Base-by-base conservation (phyloP, 352 stramenopile species). In the Phytophthora tubulina region DNA sequence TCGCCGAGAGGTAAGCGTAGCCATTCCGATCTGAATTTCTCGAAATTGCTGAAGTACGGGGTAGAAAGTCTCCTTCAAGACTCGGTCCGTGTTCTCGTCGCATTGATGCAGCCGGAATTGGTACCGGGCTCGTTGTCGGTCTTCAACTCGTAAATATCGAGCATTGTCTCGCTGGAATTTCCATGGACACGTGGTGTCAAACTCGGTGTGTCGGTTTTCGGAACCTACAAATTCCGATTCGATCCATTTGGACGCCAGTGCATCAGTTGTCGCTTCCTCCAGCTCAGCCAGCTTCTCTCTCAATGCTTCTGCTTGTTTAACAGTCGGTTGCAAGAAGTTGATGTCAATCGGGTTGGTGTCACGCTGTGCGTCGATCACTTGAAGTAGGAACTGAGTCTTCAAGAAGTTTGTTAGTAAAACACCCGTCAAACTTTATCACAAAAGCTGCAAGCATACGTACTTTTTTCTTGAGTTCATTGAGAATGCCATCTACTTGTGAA, bases 331-430 rank as follows among this genome's bases (percentile, higher is more conserved):
- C 50, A 57, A 57, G 32, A 42, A 57, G 17, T n/a, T 57, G 32
- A 57, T 15, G 9, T 44, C 35, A n/a, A 57, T 57, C 10, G 50
- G 8, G 44, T 45, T 9, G 6, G 50, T 15, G 10, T 44, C 32
- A 4, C n/a, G 32, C 1, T 42, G 32, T 45, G 50, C 50, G 32
- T 32, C 32, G 35, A 44, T 45, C 35, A 57, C 50, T 57, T 57
- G 50, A 31, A 2, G 50, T 44, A 57, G 50, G 36, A 73, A 69
- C 38, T 64, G 35, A 3, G 59, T 69, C 65, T 73, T 48, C 50
- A 50, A 39, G 7, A 6, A 11, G 11, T 41, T 55, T 15, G 45
- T 55, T 55, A 55, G 49, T 42, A 21, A 30, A 15, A 36, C 55
- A 57, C 21, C 4, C 2, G 14, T 10, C n/a, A 49, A 49, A 31